phyloP scores from a whole-genome alignment of 2,329 filamentous ascomycete species.

The Apiospora koreana region DNA sequence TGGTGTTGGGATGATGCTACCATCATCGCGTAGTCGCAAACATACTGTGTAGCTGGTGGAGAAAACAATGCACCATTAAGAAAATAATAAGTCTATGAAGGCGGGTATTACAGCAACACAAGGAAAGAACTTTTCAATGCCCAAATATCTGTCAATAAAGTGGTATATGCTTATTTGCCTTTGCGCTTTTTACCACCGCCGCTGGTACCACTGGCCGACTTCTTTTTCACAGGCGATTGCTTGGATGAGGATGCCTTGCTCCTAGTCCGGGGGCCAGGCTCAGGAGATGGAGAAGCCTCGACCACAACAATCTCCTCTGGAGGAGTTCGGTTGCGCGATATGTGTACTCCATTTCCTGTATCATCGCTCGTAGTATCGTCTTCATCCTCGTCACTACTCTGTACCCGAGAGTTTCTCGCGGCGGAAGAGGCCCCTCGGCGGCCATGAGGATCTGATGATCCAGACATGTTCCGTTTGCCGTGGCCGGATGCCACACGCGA shows the following conservation, averaged over 20 bases:
- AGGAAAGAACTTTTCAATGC: conserved; percentile 15
- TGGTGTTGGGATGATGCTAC: not conserved
- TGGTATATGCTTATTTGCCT: conserved; percentile 29
- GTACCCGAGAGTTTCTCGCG: conserved; percentile 34
- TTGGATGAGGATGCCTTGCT: conserved; percentile 40
- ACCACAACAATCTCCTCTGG: conserved; percentile 43
- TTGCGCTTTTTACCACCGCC: conserved; percentile 33
- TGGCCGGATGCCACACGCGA: conserved; percentile 36
- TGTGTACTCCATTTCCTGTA: conserved; percentile 20
- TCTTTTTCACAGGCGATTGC: conserved; percentile 37
- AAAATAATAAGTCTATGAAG: conserved; percentile 20
- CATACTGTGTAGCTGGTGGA: not conserved
- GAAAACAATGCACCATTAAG: conserved; percentile 19
- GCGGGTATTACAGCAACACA: conserved; percentile 21
- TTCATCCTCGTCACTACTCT: conserved; percentile 38
- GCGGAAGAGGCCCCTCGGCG: conserved; percentile 29
- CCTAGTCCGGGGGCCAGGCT: conserved; percentile 31
- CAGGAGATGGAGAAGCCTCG: conserved; percentile 30
- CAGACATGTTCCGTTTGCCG: conserved; percentile 39
- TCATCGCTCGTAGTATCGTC: conserved; percentile 33
- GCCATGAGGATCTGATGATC: conserved; percentile 29
- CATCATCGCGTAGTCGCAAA: not conserved
- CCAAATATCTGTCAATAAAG: conserved; percentile 11
- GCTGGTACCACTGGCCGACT: conserved; percentile 30
- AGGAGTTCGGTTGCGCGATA: conserved; percentile 32